A percentile compares a stretch with the other conserved stretches of the same genome.
Evolutionary conservation across 345 rosid genomes (phyloP).

Genomic region (Salix caprea): DNA sequence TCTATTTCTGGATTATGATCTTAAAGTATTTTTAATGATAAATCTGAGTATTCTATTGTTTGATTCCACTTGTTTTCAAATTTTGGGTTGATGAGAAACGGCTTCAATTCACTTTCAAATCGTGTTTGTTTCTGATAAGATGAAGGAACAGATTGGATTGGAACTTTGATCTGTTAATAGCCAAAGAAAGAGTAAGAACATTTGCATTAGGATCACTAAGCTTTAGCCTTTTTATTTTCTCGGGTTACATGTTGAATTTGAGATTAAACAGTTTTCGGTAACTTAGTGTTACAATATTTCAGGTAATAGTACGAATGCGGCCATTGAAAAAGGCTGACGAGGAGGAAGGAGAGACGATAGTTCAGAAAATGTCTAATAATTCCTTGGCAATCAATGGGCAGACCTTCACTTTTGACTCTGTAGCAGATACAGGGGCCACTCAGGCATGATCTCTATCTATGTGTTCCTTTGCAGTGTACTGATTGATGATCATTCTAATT

Average conservation of each 20-base stretch:
- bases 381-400: constrained; percentile 73
- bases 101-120: background rate
- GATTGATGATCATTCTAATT: background rate
- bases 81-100: background rate
- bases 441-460: constrained; percentile 42
- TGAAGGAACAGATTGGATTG: background rate
- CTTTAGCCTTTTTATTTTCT: background rate
- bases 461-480: background rate
- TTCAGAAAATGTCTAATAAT: constrained; percentile 55
- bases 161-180: background rate
- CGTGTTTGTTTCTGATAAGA: background rate
- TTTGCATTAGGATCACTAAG: background rate
- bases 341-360: constrained; percentile 65
- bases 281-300: background rate
- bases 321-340: constrained; percentile 61
- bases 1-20: background rate
- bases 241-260: background rate
- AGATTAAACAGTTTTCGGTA: background rate
- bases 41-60: background rate
- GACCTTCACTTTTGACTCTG: constrained; percentile 78
- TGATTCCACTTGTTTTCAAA: background rate
- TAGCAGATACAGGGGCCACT: constrained; percentile 69
- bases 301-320: constrained; percentile 91
- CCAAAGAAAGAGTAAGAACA: background rate
- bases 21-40: background rate